Percentiles rank a stretch among this genome's conserved stretches.
These are phyloP conservation scores for Drechslerella coelobrocha DNA, from an alignment of 2,329 filamentous ascomycete species.

Conservation along the genomic window DNA sequence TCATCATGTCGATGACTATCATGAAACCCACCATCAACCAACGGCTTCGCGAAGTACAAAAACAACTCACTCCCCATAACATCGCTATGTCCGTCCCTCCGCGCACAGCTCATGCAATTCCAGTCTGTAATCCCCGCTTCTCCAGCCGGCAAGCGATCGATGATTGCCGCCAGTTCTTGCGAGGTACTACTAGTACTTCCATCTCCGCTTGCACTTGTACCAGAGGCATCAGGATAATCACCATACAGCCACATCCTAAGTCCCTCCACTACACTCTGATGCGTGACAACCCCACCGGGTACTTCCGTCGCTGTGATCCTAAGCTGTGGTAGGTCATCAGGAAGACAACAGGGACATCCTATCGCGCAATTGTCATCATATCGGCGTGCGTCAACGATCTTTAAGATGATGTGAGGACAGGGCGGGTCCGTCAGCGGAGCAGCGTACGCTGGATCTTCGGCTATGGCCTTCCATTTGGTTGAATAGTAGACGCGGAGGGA, in stretches of 20 bases:
- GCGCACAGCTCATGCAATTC: slow-evolving; percentile 29
- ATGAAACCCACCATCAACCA: slow-evolving; percentile 27
- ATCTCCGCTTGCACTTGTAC: too few relatives aligned
- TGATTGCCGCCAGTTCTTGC: too few relatives aligned
- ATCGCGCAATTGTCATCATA: slow-evolving; percentile 12
- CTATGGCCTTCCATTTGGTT: slow-evolving; percentile 3
- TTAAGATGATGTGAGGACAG: slow-evolving; percentile 21
- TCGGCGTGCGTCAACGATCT: slow-evolving; percentile 11
- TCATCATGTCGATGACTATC: slow-evolving; percentile 7
- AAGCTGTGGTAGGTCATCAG: slow-evolving; percentile 21
- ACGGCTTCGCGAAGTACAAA: slow-evolving; percentile 38
- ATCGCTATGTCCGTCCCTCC: background rate
- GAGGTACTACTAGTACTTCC: too few relatives aligned
- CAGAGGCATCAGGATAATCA: too few relatives aligned
- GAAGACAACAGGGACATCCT: slow-evolving; percentile 35
- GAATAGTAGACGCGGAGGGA: slow-evolving; percentile 35
- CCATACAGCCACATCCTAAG: too few relatives aligned
- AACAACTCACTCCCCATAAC: slow-evolving; percentile 29
- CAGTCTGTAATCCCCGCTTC: slow-evolving; percentile 23
- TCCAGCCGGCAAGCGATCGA: too few relatives aligned
- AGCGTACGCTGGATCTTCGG: slow-evolving; percentile 18
- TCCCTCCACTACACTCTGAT: slow-evolving; percentile 17
- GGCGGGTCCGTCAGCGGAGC: slow-evolving; percentile 28
- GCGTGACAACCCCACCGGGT: slow-evolving; percentile 28
- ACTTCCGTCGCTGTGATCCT: slow-evolving; percentile 14